These are phyloP conservation scores for Dryas drummondii DNA, from an alignment of 306 rosid genomes.

Conservation along the genomic window DNA sequence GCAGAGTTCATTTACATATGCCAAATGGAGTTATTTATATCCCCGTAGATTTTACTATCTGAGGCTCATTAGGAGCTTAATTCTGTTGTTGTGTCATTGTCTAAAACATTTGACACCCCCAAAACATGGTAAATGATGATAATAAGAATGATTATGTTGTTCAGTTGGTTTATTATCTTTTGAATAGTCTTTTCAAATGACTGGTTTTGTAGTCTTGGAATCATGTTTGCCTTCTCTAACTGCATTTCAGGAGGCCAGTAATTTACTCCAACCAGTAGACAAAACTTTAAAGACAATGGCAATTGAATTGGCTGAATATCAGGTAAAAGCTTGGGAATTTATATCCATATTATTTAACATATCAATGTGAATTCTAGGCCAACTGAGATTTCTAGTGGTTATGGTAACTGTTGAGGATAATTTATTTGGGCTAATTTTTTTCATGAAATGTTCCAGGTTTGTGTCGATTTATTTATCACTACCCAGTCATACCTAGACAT, in stretches of 20 bases:
- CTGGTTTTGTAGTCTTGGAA: not conserved
- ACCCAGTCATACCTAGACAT: slow-evolving; percentile 83
- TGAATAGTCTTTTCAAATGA: not conserved
- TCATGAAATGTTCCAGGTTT: slow-evolving; percentile 61
- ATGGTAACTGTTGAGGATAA: slow-evolving; percentile 12
- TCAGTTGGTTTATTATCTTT: not conserved
- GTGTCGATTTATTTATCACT: slow-evolving; percentile 87
- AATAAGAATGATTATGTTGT: too few relatives aligned
- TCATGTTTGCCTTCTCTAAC: slow-evolving; percentile 5
- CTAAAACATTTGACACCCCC: not conserved
- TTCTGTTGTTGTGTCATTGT: not conserved
- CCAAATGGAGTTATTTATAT: not conserved
- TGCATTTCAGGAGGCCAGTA: slow-evolving; percentile 80
- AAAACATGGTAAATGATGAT: not conserved
- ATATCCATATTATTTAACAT: slow-evolving; percentile 19
- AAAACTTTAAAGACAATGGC: slow-evolving; percentile 84
- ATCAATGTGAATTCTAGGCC: slow-evolving; percentile 10
- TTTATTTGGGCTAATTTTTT: slow-evolving; percentile 25
- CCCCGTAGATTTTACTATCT: not conserved
- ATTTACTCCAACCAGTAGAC: slow-evolving; percentile 91
- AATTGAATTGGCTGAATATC: slow-evolving; percentile 90
- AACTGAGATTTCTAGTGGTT: slow-evolving; percentile 17
- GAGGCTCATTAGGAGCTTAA: not conserved
- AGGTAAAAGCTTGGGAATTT: slow-evolving; percentile 46
- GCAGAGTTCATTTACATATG: not conserved